phyloP scores from a whole-genome alignment of 441 rosid species.

The Viola pubescens region DNA sequence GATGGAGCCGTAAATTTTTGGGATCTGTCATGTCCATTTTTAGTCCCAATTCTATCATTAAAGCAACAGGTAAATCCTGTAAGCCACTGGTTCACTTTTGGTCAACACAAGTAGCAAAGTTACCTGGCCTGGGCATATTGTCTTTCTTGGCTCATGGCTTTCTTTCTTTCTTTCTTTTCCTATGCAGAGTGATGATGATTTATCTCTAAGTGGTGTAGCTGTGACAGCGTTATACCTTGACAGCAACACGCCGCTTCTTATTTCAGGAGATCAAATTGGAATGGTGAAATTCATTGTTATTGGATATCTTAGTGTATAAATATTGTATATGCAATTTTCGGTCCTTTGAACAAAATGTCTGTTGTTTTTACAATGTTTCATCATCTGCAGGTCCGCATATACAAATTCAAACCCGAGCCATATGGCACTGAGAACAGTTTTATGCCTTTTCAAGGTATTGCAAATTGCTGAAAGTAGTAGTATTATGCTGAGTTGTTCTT shows the following conservation, averaged over 20 bases:
- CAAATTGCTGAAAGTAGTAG: background rate
- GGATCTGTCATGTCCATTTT: slow-evolving; percentile 72
- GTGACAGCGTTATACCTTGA: slow-evolving; percentile 62
- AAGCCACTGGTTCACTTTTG: background rate
- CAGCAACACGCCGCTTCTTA: slow-evolving; percentile 43
- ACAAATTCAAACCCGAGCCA: slow-evolving; percentile 69
- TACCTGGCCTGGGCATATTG: background rate
- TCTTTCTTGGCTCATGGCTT: background rate
- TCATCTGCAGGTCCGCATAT: slow-evolving; percentile 59
- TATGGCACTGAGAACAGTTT: slow-evolving; percentile 60
- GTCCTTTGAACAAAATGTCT: slow-evolving; percentile 8
- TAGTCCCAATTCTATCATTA: slow-evolving; percentile 49
- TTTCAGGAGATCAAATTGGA: slow-evolving; percentile 84
- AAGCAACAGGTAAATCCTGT: slow-evolving; percentile 62
- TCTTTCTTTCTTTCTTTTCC: slow-evolving; percentile 6
- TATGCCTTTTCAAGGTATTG: slow-evolving; percentile 51
- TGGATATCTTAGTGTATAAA: background rate
- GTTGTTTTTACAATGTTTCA: slow-evolving; percentile 4
- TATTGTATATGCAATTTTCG: background rate
- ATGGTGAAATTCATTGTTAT: slow-evolving; percentile 34
- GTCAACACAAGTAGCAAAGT: background rate
- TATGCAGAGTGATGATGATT: slow-evolving; percentile 70
- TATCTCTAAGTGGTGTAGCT: slow-evolving; percentile 58
- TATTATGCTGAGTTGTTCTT: too few relatives aligned
- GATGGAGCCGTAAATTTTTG: slow-evolving; percentile 79